Evolutionary conservation across 768 basidiomycete genomes (phyloP).

Genomic region (Mycena galopus): DNA sequence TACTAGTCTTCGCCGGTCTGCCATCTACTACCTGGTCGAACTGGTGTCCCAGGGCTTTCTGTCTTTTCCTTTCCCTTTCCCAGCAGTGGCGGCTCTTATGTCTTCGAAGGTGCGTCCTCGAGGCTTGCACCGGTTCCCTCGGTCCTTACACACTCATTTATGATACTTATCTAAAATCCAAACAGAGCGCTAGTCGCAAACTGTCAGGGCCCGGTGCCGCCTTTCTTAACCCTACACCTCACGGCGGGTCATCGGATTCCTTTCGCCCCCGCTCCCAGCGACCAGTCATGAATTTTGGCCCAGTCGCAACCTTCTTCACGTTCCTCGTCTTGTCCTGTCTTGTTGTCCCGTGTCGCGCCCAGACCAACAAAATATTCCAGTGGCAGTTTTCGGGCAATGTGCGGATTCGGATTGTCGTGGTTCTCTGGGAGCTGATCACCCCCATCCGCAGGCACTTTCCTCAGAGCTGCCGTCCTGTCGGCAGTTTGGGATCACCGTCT

Average conservation of each 20-base stretch:
- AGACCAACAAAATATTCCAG: slow-evolving; percentile 33
- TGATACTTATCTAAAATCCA: neutral
- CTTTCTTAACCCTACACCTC: slow-evolving; percentile 19
- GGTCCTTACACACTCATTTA: neutral
- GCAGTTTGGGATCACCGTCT: slow-evolving; percentile 35
- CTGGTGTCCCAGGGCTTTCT: slow-evolving; percentile 37
- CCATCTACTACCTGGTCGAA: slow-evolving; percentile 34
- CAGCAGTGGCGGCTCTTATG: slow-evolving; percentile 36
- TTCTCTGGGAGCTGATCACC: neutral
- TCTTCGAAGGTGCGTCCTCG: slow-evolving; percentile 28
- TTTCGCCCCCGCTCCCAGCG: slow-evolving; percentile 19
- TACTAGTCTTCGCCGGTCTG: slow-evolving; percentile 24
- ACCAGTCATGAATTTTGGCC: slow-evolving; percentile 28
- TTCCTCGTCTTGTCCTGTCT: slow-evolving; percentile 30
- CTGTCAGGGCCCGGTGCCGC: slow-evolving; percentile 38
- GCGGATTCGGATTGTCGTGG: neutral
- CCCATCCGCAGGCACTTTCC: slow-evolving; percentile 29
- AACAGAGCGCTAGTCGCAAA: slow-evolving; percentile 39
- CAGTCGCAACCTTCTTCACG: slow-evolving; percentile 30
- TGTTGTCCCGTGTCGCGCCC: slow-evolving; percentile 21
- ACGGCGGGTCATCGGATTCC: slow-evolving; percentile 30
- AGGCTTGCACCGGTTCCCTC: neutral
- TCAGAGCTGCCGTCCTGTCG: slow-evolving; percentile 41
- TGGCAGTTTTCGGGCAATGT: slow-evolving; percentile 27
- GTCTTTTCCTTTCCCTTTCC: slow-evolving; percentile 29